Percentiles rank a stretch among this genome's conserved stretches.
These are phyloP conservation scores for Bruguiera parviflora DNA, from an alignment of 345 rosid genomes.

Conservation along the genomic window DNA sequence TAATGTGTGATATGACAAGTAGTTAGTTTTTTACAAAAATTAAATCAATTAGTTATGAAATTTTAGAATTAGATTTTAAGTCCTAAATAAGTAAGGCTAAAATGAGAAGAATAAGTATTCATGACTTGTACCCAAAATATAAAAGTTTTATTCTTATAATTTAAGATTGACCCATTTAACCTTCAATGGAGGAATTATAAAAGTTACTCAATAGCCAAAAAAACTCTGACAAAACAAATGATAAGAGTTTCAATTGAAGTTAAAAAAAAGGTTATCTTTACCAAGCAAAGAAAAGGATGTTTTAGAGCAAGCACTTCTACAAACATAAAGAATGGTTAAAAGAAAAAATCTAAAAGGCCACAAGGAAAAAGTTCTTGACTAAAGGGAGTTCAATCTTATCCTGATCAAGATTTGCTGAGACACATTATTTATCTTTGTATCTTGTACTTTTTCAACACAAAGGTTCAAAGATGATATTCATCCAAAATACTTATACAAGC, in stretches of 20 bases:
- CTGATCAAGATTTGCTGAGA: background rate
- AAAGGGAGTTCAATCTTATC: background rate
- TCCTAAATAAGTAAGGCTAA: background rate
- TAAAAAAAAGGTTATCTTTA: too few relatives aligned
- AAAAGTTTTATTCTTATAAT: background rate
- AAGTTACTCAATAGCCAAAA: background rate
- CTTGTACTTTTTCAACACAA: too few relatives aligned
- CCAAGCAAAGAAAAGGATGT: too few relatives aligned
- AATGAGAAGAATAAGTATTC: background rate
- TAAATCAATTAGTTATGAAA: background rate
- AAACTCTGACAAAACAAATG: too few relatives aligned
- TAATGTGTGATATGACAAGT: too few relatives aligned
- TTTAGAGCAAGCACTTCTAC: too few relatives aligned
- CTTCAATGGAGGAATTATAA: background rate
- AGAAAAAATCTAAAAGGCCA: background rate
- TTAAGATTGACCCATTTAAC: background rate
- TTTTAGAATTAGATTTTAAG: background rate
- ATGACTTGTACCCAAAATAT: background rate
- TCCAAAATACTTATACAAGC: too few relatives aligned
- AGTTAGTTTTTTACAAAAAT: background rate
- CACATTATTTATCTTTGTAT: too few relatives aligned
- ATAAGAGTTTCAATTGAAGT: too few relatives aligned
- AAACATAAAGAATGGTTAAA: too few relatives aligned
- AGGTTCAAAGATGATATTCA: too few relatives aligned
- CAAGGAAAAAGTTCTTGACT: background rate